phyloP scores from a whole-genome alignment of 1,139 yeast genomes.

The Tardiomyces depauwii region DNA sequence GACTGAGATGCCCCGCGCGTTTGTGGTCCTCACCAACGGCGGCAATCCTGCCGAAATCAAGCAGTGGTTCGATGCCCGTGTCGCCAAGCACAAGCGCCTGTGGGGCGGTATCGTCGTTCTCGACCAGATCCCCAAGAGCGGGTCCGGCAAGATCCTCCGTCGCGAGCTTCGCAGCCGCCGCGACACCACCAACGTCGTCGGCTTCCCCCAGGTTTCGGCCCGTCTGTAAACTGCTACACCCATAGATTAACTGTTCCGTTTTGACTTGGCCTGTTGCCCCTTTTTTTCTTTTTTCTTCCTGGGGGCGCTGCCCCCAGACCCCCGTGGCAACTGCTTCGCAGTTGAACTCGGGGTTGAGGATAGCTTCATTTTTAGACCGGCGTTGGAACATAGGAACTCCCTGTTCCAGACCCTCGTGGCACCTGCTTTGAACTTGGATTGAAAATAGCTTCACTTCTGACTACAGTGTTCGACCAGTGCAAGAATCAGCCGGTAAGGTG shows the following conservation, averaged over 20 bases:
- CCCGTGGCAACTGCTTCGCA: too few species aligned
- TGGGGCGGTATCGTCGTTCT: constrained; percentile 30
- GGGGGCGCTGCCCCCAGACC: too few species aligned
- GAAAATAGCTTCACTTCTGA: too few species aligned
- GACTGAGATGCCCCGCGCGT: constrained; percentile 30
- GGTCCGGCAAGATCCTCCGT: constrained; percentile 30
- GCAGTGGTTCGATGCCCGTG: constrained; percentile 24
- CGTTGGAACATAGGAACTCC: too few species aligned
- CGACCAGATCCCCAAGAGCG: constrained; percentile 27
- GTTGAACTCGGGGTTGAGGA: too few species aligned
- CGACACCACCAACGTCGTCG: constrained; percentile 6
- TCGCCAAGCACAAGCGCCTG: constrained; percentile 28
- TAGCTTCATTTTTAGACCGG: too few species aligned
- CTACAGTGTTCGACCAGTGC: too few species aligned
- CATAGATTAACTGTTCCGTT: too few species aligned
- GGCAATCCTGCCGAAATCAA: constrained; percentile 17
- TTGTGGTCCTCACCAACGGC: constrained; percentile 18
- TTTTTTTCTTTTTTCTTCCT: neutral
- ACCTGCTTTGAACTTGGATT: too few species aligned
- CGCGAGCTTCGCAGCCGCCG: constrained; percentile 20
- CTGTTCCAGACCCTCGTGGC: too few species aligned
- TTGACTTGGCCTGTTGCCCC: too few species aligned
- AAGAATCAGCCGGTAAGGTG: too few species aligned
- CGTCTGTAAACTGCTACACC: neutral
- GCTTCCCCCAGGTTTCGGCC: neutral